These are phyloP conservation scores for Acanthamoeba castellanii DNA, from an alignment of 208 protist species.

Conservation along the genomic window DNA sequence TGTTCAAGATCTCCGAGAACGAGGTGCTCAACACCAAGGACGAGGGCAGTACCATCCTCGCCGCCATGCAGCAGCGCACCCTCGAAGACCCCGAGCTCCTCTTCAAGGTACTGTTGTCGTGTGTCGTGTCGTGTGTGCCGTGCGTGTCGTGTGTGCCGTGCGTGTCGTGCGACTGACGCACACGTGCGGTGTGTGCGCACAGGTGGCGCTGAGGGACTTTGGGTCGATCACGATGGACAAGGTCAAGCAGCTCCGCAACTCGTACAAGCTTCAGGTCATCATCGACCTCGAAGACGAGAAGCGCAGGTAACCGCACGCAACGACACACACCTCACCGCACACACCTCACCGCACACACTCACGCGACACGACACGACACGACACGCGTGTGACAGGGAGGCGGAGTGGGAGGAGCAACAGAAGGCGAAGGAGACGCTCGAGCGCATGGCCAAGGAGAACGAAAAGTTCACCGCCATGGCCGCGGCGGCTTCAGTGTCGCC, in stretches of 20 bases:
- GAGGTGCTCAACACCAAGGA: conserved; percentile 41
- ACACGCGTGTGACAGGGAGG: not conserved
- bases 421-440: not conserved
- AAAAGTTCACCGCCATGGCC: not conserved
- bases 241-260: conserved; percentile 63
- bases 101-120: no score
- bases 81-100: conserved; percentile 10
- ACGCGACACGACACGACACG: not conserved
- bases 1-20: conserved; percentile 69
- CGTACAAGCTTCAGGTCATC: conserved; percentile 68
- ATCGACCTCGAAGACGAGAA: conserved; percentile 67
- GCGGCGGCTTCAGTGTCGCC: no score
- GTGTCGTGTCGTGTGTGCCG: no score
- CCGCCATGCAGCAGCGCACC: not conserved
- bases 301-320: not conserved
- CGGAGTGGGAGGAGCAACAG: conserved; percentile 10
- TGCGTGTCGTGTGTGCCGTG: no score
- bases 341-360: no score
- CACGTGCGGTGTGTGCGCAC: no score
- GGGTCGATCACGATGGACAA: conserved; percentile 62
- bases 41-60: conserved; percentile 12
- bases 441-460: not conserved
- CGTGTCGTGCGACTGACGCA: no score
- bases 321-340: not conserved
- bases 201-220: conserved; percentile 34